Evolutionary conservation across 148 eudicot genomes (phyloP), one percentile per base, ranked within the genome.

Genomic region (Arctostaphylos glauca): DNA sequence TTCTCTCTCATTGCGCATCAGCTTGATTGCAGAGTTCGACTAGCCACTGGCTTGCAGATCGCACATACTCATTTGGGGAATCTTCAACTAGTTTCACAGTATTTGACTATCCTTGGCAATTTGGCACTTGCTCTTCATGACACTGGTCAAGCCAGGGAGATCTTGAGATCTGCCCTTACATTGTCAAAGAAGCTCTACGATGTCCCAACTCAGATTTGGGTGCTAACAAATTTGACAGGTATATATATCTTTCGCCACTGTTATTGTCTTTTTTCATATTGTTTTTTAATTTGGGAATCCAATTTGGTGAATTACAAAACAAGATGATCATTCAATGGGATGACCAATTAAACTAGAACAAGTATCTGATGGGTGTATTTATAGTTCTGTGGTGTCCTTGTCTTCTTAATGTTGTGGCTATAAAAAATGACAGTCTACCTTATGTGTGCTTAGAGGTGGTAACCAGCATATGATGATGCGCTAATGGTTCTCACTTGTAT

Each of bases 21-120:
- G 54, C 21, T 83, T 70, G 86, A 44, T 72, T 87, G 88, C 92
- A 96, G 99, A 80, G 79, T 93, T 70, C 92, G 95, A 44, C 84
- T 96, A 81, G 99, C 99, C 76, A 87, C 90, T 82, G 99, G 99
- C 68, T 92, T 96, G 91, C 98, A 94, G 91, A 87, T 91, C 56
- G 90, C 99, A 3, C 99, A 96, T 78, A 86, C 85, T 81, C 78
- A 84, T 86, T 81, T 94, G 81, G 98, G 99, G 31, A 96, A 94
- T 89, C 97, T 96, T 87, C 99, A 96, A 85, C 92, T 96, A 23
- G 97, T 96, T 87, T 94, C 99, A 14, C 99, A 96, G 87, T 96
- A 94, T 86, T 89, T 96, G 62, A 93, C 99, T 13, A 87, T 94
- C 76, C 95, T 96, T 68, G 99, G 98, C 77, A 93, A 90, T 81